Conservation (phyloP, 2,329 filamentous ascomycete species). For the Coniosporium tulheliwenetii region DNA sequence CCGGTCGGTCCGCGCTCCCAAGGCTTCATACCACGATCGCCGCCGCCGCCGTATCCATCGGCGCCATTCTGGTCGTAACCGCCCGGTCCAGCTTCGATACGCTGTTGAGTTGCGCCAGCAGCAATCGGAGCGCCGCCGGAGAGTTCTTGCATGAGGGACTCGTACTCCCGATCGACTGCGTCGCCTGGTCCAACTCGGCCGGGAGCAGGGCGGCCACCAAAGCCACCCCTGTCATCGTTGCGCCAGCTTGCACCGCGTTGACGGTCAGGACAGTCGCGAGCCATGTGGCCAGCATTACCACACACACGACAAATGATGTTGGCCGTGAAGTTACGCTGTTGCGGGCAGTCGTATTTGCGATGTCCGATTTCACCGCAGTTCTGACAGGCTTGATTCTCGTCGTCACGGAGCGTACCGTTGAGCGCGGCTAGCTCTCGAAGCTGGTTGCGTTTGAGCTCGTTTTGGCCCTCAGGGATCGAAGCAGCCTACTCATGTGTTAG, state of each 20-base stretch:
- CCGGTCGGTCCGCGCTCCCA: constrained; percentile 82
- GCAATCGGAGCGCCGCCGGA: constrained; percentile 51
- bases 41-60: constrained; percentile 19
- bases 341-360: constrained; percentile 95
- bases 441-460: constrained; percentile 97
- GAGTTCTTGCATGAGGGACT: constrained; percentile 98
- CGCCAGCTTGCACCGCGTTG: constrained; percentile 86
- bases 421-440: constrained; percentile 92
- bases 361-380: constrained; percentile 98
- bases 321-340: constrained; percentile 96
- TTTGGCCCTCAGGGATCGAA: constrained; percentile 95
- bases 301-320: constrained; percentile 98
- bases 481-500: constrained; percentile 50
- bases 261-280: constrained; percentile 89
- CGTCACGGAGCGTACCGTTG: constrained; percentile 96
- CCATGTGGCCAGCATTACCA: constrained; percentile 96
- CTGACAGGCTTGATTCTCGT: constrained; percentile 98
- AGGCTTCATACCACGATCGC: constrained; percentile 51
- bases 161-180: constrained; percentile 84
- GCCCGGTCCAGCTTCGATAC: constrained; percentile 73
- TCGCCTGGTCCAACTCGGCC: constrained; percentile 56
- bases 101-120: constrained; percentile 48
- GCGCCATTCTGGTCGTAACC: constrained; percentile 36
- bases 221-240: constrained; percentile 43
- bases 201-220: constrained; percentile 27